These are phyloP conservation scores for Bolboschoenoplectus hybrid DNA, from an alignment of 202 grass and related monocot species.

Conservation along the genomic window DNA sequence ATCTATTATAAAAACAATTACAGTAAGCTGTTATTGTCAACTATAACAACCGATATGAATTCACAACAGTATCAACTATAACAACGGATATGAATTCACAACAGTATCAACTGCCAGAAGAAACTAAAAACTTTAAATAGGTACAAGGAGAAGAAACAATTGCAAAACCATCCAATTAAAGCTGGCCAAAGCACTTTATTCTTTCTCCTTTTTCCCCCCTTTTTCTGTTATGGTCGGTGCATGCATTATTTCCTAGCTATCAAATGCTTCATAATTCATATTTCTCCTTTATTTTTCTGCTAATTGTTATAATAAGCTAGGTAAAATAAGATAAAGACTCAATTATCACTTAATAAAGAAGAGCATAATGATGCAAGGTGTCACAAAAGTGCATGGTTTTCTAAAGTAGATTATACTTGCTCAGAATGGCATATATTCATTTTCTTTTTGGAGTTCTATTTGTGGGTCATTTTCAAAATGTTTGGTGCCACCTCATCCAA, in stretches of 20 bases:
- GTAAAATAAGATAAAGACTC: background rate
- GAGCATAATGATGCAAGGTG: background rate
- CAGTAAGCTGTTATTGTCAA: no score
- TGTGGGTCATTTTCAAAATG: background rate
- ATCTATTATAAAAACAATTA: no score
- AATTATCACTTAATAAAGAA: background rate
- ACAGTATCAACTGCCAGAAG: background rate
- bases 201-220: background rate
- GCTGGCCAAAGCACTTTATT: slow-evolving; percentile 26
- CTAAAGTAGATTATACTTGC: background rate
- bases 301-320: background rate
- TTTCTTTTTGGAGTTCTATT: background rate
- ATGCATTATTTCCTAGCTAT: background rate
- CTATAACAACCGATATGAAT: no score
- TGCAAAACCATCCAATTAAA: background rate
- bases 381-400: background rate
- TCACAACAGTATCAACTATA: no score
- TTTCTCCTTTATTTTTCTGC: background rate
- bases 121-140: background rate
- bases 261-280: background rate
- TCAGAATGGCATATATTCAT: no score
- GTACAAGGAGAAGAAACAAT: background rate
- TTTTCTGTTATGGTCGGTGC: slow-evolving; percentile 17
- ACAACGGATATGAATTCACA: no score
- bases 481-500: background rate